Conservation (phyloP, 176 grass and related monocot genomes). For the Eleusine indica region DNA sequence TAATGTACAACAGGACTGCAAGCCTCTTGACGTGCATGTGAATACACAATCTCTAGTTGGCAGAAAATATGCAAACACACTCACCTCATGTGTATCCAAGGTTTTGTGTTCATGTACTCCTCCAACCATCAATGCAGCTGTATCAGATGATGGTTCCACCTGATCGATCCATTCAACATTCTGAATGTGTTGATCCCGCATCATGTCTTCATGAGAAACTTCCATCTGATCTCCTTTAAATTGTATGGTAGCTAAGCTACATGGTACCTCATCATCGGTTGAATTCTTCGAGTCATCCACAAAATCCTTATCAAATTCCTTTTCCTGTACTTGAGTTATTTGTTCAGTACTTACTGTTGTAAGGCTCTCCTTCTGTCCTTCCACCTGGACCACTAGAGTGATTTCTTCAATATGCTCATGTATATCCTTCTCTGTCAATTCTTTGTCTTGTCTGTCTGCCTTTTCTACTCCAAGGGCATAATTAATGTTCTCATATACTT, state of each 20-base stretch:
- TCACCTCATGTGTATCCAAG: conserved; percentile 40
- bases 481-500: conserved; percentile 29
- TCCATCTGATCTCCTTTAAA: conserved; percentile 35
- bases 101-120: conserved; percentile 33
- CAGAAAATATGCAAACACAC: conserved; percentile 15
- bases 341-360: background rate
- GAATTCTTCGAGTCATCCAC: conserved; percentile 29
- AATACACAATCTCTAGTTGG: conserved; percentile 4
- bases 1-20: conserved; percentile 38
- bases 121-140: conserved; percentile 22
- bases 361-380: conserved; percentile 13
- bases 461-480: conserved; percentile 40
- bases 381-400: conserved; percentile 15
- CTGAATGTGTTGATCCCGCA: conserved; percentile 24
- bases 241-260: conserved; percentile 18
- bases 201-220: background rate
- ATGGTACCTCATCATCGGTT: conserved; percentile 14
- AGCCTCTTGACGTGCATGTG: background rate
- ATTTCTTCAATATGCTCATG: conserved; percentile 27
- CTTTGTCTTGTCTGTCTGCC: conserved; percentile 9
- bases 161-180: conserved; percentile 32
- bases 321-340: conserved; percentile 21
- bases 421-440: background rate
- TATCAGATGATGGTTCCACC: conserved; percentile 25
- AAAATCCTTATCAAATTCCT: conserved; percentile 27